Percentiles rank a stretch among this genome's conserved stretches.
These are phyloP conservation scores for Madurella mycetomatis DNA, from an alignment of 2,329 filamentous ascomycete species.

Conservation along the genomic window DNA sequence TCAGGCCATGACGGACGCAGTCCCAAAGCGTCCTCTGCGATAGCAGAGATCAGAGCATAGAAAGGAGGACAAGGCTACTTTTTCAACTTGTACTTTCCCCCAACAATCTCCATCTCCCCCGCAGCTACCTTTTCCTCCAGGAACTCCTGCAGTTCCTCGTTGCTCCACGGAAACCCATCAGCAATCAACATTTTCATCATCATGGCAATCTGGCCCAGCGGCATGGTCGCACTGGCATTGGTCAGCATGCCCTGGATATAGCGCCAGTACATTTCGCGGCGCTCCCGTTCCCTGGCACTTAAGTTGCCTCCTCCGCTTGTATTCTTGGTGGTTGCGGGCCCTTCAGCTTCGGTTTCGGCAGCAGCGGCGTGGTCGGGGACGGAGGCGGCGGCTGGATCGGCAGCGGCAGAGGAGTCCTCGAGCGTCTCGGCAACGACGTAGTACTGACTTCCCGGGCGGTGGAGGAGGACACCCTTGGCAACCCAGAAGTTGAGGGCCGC, in stretches of 20 bases:
- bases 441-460: conserved; percentile 32
- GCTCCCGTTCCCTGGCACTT: conserved; percentile 60
- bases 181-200: conserved; percentile 92
- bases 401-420: conserved; percentile 21
- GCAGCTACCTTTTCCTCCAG: conserved; percentile 71
- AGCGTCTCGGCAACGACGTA: conserved; percentile 67
- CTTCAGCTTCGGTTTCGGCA: conserved; percentile 24
- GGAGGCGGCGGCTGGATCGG: conserved; percentile 11
- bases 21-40: too few relatives aligned
- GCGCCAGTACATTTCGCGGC: conserved; percentile 71
- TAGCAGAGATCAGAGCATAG: not conserved
- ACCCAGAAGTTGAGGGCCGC: conserved; percentile 68
- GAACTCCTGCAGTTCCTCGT: conserved; percentile 81
- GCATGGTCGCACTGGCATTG: conserved; percentile 78
- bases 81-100: conserved; percentile 64
- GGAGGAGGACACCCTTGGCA: conserved; percentile 61
- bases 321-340: conserved; percentile 31
- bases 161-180: conserved; percentile 83
- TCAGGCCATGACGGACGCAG: too few relatives aligned
- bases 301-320: conserved; percentile 45
- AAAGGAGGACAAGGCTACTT: conserved; percentile 45
- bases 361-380: conserved; percentile 27
- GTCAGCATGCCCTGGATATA: conserved; percentile 95
- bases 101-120: conserved; percentile 63
- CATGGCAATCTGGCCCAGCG: conserved; percentile 75